These are phyloP conservation scores for Acanthochlamys bracteata DNA, from an alignment of 106 monocot genomes.

Conservation along the genomic window DNA sequence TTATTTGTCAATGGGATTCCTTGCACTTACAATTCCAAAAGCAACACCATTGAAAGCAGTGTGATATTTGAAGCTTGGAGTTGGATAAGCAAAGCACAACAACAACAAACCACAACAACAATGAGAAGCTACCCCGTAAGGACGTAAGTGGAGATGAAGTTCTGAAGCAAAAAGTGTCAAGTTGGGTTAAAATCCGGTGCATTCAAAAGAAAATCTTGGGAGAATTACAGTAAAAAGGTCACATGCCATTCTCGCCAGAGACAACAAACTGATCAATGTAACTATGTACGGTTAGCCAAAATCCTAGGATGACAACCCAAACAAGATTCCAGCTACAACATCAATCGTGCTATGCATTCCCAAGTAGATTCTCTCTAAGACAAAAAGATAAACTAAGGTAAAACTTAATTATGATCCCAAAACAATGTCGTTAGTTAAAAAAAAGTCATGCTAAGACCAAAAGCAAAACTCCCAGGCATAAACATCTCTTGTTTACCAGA, in stretches of 20 bases:
- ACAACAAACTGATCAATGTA: conserved; percentile 64
- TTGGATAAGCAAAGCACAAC: conserved; percentile 78
- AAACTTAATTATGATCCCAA: not conserved
- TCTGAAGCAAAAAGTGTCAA: not conserved
- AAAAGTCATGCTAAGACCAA: too few relatives aligned
- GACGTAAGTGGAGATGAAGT: conserved; percentile 48
- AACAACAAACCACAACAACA: too few relatives aligned
- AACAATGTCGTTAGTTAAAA: not conserved
- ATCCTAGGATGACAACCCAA: conserved; percentile 60
- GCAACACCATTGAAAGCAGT: conserved; percentile 78
- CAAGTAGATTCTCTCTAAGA: conserved; percentile 75
- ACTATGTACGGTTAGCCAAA: conserved; percentile 59
- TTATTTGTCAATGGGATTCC: not conserved
- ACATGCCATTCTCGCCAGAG: conserved; percentile 72
- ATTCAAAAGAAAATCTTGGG: not conserved
- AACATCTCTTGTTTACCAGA: too few relatives aligned
- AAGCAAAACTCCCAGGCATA: too few relatives aligned
- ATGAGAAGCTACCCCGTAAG: conserved; percentile 70
- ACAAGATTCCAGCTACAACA: conserved; percentile 61
- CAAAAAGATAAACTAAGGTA: not conserved
- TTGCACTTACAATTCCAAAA: conserved; percentile 81
- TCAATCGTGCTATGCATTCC: conserved; percentile 97
- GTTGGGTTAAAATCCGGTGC: not conserved
- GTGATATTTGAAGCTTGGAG: conserved; percentile 87
- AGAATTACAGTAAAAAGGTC: not conserved